Percentiles rank a stretch among this genome's conserved stretches.
Conservation (phyloP, 2,329 filamentous ascomycete species). For the Emmonsiellopsis sp. region DNA sequence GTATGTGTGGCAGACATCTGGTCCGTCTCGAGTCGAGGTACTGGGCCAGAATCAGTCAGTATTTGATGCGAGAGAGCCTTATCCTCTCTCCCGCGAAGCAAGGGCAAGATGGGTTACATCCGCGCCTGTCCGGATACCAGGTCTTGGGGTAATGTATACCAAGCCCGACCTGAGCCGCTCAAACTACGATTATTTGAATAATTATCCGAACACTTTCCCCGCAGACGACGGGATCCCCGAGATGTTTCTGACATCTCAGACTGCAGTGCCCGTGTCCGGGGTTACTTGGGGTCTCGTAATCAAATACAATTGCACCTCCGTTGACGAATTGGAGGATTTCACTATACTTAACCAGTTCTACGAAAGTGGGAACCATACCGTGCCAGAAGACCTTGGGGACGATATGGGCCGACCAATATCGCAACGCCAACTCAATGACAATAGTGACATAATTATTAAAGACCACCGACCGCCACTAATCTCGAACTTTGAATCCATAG, state of each 20-base stretch:
- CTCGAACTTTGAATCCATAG: too few relatives aligned
- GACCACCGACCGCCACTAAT: neutral
- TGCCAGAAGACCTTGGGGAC: neutral
- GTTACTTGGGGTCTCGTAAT: neutral
- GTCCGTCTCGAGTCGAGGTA: neutral
- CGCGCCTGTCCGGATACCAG: neutral
- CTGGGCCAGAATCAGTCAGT: neutral
- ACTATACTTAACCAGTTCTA: neutral
- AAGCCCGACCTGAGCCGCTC: neutral
- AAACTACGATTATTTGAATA: neutral
- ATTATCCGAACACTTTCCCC: neutral
- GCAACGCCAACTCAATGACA: neutral
- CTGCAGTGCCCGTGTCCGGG: neutral
- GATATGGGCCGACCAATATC: neutral
- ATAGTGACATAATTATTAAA: neutral
- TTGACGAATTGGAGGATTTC: neutral
- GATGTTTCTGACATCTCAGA: neutral
- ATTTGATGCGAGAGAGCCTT: neutral
- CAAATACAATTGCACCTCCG: constrained; percentile 1
- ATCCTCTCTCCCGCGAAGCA: neutral
- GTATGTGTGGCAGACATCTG: neutral
- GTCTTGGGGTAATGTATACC: constrained; percentile 1
- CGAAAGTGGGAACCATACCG: neutral
- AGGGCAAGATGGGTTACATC: neutral
- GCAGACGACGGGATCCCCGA: neutral